Conservation (phyloP, 2,329 filamentous ascomycete genomes). For the Pestalotiopsis sp. region DNA sequence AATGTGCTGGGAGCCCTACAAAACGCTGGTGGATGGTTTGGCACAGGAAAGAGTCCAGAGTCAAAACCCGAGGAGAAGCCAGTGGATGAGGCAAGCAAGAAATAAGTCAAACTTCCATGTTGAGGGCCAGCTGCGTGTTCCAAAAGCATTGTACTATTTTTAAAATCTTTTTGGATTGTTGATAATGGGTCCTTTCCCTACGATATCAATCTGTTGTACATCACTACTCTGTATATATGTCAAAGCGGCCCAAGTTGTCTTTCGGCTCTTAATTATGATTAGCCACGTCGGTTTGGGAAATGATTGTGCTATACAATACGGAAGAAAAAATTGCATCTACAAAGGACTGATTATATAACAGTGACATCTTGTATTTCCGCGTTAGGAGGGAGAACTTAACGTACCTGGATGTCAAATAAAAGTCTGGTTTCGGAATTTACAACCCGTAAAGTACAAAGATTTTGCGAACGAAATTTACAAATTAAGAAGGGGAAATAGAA, state of each 20-base stretch:
- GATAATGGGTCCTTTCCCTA: background rate
- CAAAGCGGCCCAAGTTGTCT: background rate
- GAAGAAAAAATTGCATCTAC: background rate
- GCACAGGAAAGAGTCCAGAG: conserved; percentile 23
- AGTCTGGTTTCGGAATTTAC: no score
- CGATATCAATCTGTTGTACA: conserved; percentile 4
- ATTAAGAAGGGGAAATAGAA: no score
- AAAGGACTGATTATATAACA: background rate
- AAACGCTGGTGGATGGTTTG: conserved; percentile 32
- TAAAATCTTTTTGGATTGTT: background rate
- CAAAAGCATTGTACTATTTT: conserved; percentile 3
- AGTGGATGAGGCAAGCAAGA: conserved; percentile 1
- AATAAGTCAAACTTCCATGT: background rate
- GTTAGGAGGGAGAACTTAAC: no score
- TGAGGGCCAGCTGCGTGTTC: background rate
- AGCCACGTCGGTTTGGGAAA: background rate
- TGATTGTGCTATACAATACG: background rate
- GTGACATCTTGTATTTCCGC: no score
- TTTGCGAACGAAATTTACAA: no score
- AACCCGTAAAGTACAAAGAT: no score
- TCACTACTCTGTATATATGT: conserved; percentile 8
- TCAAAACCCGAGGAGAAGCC: conserved; percentile 16
- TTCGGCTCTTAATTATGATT: background rate
- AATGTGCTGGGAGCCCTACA: conserved; percentile 35
- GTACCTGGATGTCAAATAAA: no score